phyloP scores from a whole-genome alignment of 805 yeast genomes.

The Sugiyamaella smithiae region DNA sequence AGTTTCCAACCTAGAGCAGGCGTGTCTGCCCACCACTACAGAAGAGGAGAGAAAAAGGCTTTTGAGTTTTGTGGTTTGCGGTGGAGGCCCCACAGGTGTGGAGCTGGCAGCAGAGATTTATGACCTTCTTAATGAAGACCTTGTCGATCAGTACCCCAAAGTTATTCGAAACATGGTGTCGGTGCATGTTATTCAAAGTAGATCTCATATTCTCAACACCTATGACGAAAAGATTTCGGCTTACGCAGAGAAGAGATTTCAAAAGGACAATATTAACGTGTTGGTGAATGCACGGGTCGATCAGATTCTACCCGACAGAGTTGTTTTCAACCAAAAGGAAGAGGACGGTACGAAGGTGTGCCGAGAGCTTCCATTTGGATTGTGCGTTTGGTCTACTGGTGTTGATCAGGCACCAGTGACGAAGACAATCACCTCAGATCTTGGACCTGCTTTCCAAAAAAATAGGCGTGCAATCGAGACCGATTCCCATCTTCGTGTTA shows the following conservation, averaged over 20 bases:
- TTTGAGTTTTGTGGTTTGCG: conserved; percentile 64
- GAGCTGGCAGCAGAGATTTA: conserved; percentile 71
- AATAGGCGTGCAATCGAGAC: conserved; percentile 74
- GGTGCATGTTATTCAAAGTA: conserved; percentile 66
- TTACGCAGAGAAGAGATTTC: conserved; percentile 62
- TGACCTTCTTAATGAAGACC: conserved; percentile 64
- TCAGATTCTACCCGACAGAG: conserved; percentile 54
- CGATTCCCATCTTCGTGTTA: conserved; percentile 65
- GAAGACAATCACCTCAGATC: conserved; percentile 48
- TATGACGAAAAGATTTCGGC: conserved; percentile 63
- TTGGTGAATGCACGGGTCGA: conserved; percentile 63
- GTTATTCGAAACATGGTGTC: conserved; percentile 60
- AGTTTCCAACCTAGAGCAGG: conserved; percentile 54
- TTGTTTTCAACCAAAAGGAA: conserved; percentile 53
- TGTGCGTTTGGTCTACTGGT: conserved; percentile 76
- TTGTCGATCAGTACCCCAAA: conserved; percentile 55
- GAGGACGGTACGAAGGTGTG: conserved; percentile 32
- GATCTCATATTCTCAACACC: conserved; percentile 64
- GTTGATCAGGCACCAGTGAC: conserved; percentile 66
- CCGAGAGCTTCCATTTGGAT: conserved; percentile 60
- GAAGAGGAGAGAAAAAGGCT: conserved; percentile 61
- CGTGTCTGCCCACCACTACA: conserved; percentile 62
- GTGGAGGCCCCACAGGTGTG: conserved; percentile 76
- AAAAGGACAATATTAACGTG: conserved; percentile 60
- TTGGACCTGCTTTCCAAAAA: conserved; percentile 46